Conservation (phyloP, 2,329 filamentous ascomycete species). For the Ophiocordyceps camponoti-floridani region DNA sequence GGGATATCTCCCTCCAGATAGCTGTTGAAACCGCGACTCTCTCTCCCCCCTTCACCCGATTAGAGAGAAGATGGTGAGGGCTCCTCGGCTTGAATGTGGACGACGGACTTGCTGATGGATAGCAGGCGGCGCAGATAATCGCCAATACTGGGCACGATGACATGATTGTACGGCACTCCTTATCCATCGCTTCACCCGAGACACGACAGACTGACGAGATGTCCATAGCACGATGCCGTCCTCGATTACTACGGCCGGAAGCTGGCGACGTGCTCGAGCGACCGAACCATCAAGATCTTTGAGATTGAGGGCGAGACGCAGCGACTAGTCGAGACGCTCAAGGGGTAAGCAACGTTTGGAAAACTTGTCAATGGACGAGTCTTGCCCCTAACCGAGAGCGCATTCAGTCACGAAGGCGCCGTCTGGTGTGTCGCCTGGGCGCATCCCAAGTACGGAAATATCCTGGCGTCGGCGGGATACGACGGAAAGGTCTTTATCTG, state of each 20-base stretch:
- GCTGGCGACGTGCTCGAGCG: conserved; percentile 91
- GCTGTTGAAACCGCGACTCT: no score
- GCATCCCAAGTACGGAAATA: conserved; percentile 96
- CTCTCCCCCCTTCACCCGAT: not conserved
- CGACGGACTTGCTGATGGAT: conserved; percentile 11
- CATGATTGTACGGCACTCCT: conserved; percentile 72
- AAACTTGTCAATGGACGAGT: no score
- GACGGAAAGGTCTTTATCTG: conserved; percentile 98
- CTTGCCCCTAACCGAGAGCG: no score
- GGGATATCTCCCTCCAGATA: no score
- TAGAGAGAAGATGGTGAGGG: not conserved
- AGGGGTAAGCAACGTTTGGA: conserved; percentile 41
- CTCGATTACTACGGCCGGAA: conserved; percentile 96
- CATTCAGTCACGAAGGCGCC: conserved; percentile 79
- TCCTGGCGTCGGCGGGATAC: conserved; percentile 87
- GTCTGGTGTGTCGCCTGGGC: conserved; percentile 98
- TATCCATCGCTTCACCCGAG: not conserved
- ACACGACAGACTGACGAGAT: not conserved
- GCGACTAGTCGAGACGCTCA: conserved; percentile 77
- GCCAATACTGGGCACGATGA: conserved; percentile 61
- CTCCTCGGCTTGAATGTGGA: not conserved
- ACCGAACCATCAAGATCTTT: conserved; percentile 98
- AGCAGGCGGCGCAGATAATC: conserved; percentile 24
- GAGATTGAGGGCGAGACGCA: conserved; percentile 91
- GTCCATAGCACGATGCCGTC: conserved; percentile 57